These are phyloP conservation scores for Cryphonectria japonica DNA, from an alignment of 2,329 filamentous ascomycete species.

Conservation along the genomic window DNA sequence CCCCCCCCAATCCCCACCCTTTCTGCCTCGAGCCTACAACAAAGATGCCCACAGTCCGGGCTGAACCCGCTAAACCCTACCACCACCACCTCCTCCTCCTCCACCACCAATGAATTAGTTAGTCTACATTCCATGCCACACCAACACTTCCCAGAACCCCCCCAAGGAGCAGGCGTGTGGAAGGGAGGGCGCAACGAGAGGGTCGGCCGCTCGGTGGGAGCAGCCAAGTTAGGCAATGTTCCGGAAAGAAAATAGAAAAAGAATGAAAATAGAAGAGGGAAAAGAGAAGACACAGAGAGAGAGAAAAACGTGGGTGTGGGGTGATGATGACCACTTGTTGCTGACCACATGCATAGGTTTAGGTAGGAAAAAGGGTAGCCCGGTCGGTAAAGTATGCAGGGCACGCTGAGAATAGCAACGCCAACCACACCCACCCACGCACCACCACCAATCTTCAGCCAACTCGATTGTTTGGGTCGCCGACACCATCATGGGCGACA, in stretches of 20 bases:
- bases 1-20: no score
- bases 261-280: background rate
- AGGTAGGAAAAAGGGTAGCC: background rate
- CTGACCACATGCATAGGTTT: slow-evolving; percentile 1
- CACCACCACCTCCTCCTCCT: no score
- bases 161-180: background rate
- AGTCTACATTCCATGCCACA: background rate
- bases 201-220: background rate
- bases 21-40: no score
- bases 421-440: background rate
- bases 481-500: background rate
- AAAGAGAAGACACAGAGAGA: background rate
- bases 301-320: background rate
- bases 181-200: background rate
- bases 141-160: background rate
- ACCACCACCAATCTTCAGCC: background rate
- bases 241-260: slow-evolving; percentile 1
- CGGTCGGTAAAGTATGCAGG: background rate
- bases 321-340: background rate
- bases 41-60: background rate
- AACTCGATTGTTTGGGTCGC: background rate
- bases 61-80: background rate
- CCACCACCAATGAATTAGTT: background rate
- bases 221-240: slow-evolving; percentile 8
- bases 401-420: slow-evolving; percentile 12